Evolutionary conservation across 306 rosid genomes (phyloP), one percentile per base, ranked within the genome.

Genomic region (Elaeagnus macrophylla): DNA sequence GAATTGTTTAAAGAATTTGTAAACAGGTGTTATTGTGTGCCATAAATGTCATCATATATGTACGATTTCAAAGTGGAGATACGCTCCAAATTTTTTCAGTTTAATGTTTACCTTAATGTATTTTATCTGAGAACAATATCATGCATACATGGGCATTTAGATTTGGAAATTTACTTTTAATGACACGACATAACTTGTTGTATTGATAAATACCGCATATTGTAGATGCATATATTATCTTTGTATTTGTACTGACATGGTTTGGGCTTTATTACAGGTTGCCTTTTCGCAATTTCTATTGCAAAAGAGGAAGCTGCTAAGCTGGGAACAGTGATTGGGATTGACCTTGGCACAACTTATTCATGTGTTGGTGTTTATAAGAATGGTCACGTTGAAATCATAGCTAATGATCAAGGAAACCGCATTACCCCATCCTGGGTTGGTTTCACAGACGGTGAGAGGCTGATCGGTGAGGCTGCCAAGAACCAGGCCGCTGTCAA

Each of bases 361-460:
- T 93, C 99, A 0, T 93, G 99, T 84, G 99, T 93, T 16, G 99
- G 95, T 62, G 99, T 93, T 53, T 93, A 93, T 61, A 93, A 76
- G 78, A 93, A 88, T 59, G 95, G 95, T 19, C 99, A 87, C 66
- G 99, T 93, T 53, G 99, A 93, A 64, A 93, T 93, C 77, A 93
- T 93, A 73, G 99, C 99, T 69, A 93, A 87, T 51, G 99, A 93
- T 71, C 99, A 93, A 65, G 99, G 99, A 61, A 93, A 93, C 69
- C 99, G 99, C 58, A 93, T 93, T 64, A 93, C 99, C 67, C 99
- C 99, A 7, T 93, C 99, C 1, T 93, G 99, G 96, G 99, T 93
- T 38, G 94, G 76, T 36, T 93, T 93, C 77, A 73, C 88, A 0
- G 99, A 93, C 59, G 60, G 71, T 36, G 99, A 93, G 73, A 93